Evolutionary conservation across 371 early-diverging fungal species (phyloP), one percentile per base, ranked within the genome.

Genomic region (Lichtheimia hyalospora): DNA sequence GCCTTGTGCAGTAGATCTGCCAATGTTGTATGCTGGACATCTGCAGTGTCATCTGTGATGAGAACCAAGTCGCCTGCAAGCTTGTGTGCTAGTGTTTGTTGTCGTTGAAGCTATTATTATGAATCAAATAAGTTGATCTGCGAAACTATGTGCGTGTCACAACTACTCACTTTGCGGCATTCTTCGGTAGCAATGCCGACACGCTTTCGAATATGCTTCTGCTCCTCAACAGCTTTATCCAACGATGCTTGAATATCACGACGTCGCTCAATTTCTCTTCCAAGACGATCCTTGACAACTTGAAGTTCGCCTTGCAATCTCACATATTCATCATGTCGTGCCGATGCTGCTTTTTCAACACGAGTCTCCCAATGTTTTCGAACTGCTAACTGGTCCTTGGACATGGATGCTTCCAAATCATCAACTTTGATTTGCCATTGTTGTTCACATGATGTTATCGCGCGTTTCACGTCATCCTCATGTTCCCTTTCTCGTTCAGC

Each of bases 341-440:
- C 50, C 3, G 46, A 25, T 27, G 68, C 51, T 5, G 49, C 56
- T 48, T 70, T 62, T 5, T 52, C 64, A 28, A 70, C 6, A 14
- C 68, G 67, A n/a, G 21, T 40, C 49, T 73, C 70, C 74, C 74
- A 73, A 21, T 70, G 66, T 7, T 60, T 28, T 43, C 70, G 70
- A 1, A 64, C 58, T 15, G 63, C 57, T 20, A 43, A 46, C 0
- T 70, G 48, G 43, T 73, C 74, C 20, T 67, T 58, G 5, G 74
- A 73, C 74, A 73, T 68, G 40, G 68, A 63, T 0, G 74, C 66
- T 21, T 61, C 44, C 4, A 68, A 39, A 50, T 73, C 74, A 1
- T 60, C 52, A 1, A 70, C 61, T 28, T 70, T 61, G 15, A 1
- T 1, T 16, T 42, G 13, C 55, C 55, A 55, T 2, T 20, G n/a